These are phyloP conservation scores for Magnaporthiopsis incrustans DNA, from an alignment of 2,329 filamentous ascomycete species.

Conservation along the genomic window DNA sequence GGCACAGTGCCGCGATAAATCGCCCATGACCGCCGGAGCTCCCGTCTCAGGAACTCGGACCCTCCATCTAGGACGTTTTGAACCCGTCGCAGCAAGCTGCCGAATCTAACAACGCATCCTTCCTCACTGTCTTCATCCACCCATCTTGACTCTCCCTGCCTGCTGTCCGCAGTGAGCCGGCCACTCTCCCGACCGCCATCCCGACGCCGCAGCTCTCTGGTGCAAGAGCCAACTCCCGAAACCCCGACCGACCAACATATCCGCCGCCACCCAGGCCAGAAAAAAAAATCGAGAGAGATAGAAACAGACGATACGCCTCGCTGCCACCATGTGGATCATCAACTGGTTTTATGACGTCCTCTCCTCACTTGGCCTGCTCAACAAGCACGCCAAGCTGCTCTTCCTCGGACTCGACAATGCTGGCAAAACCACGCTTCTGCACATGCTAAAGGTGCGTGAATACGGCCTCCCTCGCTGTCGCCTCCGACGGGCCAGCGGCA, in stretches of 20 bases:
- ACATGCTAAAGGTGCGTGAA: constrained; percentile 76
- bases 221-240: not conserved
- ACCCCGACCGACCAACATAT: not conserved
- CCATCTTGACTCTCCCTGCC: not conserved
- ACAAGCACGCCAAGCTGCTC: constrained; percentile 93
- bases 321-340: constrained; percentile 74
- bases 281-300: not conserved
- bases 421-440: constrained; percentile 86
- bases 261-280: not conserved
- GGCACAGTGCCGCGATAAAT: not conserved
- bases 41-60: not conserved
- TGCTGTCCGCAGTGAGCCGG: not conserved
- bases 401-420: constrained; percentile 93
- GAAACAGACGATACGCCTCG: not conserved
- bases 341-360: constrained; percentile 96
- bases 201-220: not conserved
- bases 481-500: not conserved
- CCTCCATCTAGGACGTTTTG: not conserved
- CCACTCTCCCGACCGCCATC: not conserved
- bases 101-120: not conserved
- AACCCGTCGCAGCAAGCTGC: not conserved
- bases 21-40: not conserved
- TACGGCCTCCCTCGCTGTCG: constrained; percentile 19
- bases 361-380: constrained; percentile 77
- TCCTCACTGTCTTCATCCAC: not conserved